Percentiles rank a stretch among this genome's conserved stretches.
phyloP scores from a whole-genome alignment of 139 green algal species.

The Micractinium sp. region DNA sequence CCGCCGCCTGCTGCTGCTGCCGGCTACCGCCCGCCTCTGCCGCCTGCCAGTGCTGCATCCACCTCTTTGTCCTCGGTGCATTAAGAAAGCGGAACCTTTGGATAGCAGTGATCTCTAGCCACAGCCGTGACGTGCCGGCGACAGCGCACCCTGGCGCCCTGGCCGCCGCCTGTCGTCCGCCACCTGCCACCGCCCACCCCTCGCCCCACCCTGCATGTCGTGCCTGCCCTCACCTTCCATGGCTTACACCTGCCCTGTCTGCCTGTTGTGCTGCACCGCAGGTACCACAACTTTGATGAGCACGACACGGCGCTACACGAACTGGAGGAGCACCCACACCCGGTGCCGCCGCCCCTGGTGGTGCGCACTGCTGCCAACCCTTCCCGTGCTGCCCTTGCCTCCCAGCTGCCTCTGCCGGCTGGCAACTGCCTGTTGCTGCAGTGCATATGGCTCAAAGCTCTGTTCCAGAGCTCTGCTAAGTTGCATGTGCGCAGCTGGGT shows the following conservation, averaged over 20 bases:
- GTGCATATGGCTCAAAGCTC: neutral
- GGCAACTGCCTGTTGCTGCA: neutral
- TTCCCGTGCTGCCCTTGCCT: neutral
- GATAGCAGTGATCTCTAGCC: too few species aligned
- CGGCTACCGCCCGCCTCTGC: neutral
- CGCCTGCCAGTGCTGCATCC: neutral
- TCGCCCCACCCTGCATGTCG: too few species aligned
- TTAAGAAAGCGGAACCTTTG: too few species aligned
- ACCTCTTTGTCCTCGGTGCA: too few species aligned
- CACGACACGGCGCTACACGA: neutral
- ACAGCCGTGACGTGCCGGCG: too few species aligned
- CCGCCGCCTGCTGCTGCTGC: neutral
- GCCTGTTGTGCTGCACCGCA: slow-evolving; percentile 30
- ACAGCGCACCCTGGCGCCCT: too few species aligned
- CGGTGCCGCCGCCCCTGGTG: slow-evolving; percentile 30
- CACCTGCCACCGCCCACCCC: too few species aligned
- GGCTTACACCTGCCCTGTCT: too few species aligned
- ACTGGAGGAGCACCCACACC: slow-evolving; percentile 20
- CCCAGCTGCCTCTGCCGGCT: neutral
- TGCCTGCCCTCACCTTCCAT: too few species aligned
- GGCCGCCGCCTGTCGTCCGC: neutral
- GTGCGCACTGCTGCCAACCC: neutral
- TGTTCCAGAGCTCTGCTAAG: too few species aligned
- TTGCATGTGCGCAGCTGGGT: neutral
- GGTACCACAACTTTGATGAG: slow-evolving; percentile 55